These are phyloP conservation scores for Cyberlindnera lachancei DNA, from an alignment of 805 yeast species.

Conservation along the genomic window DNA sequence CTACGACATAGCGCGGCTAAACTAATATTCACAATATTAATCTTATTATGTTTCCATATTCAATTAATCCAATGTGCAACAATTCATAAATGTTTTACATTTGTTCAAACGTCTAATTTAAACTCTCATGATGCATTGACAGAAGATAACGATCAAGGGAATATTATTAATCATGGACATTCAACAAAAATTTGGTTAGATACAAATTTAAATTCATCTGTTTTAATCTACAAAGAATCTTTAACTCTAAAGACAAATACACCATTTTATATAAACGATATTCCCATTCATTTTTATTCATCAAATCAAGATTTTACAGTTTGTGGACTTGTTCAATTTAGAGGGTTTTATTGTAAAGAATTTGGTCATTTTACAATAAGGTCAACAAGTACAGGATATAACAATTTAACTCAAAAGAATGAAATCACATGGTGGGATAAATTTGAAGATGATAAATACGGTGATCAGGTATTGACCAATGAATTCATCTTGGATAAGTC, in stretches of 20 bases:
- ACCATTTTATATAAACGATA: slow-evolving; percentile 4
- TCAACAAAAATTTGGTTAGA: too few species aligned
- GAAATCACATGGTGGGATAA: slow-evolving; percentile 9
- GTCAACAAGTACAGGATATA: slow-evolving; percentile 2
- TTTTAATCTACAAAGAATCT: slow-evolving; percentile 6
- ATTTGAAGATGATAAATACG: slow-evolving; percentile 6
- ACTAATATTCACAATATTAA: too few species aligned
- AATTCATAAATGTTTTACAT: too few species aligned
- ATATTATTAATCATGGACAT: too few species aligned
- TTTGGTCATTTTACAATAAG: slow-evolving; percentile 8
- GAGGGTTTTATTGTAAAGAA: slow-evolving; percentile 6
- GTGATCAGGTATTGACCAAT: slow-evolving; percentile 3
- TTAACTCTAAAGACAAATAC: slow-evolving; percentile 5
- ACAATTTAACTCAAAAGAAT: not conserved
- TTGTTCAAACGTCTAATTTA: too few species aligned
- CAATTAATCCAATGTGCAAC: too few species aligned
- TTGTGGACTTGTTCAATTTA: slow-evolving; percentile 7
- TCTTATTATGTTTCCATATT: too few species aligned
- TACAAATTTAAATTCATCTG: too few species aligned
- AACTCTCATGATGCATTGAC: too few species aligned
- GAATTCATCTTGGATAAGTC: too few species aligned
- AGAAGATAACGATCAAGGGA: too few species aligned
- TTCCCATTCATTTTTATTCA: slow-evolving; percentile 8
- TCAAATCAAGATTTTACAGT: slow-evolving; percentile 8
- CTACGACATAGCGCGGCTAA: too few species aligned